Conservation (phyloP, 228 moss, liverwort and hornwort species). For the Sphagnum fallax region DNA sequence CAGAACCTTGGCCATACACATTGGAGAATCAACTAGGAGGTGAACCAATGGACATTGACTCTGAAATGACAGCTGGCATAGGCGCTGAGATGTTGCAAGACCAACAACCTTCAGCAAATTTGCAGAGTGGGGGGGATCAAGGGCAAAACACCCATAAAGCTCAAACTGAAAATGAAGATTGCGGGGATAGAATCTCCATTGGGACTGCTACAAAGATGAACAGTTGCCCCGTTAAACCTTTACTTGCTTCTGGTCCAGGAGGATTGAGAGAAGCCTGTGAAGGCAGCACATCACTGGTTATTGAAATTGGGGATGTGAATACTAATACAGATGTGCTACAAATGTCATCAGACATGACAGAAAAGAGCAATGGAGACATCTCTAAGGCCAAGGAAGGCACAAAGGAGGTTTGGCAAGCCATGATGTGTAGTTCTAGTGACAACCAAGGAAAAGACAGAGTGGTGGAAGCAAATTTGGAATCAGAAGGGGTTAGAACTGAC, state of each 20-base stretch:
- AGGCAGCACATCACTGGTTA: slow-evolving; percentile 28
- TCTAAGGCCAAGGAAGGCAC: neutral
- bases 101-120: slow-evolving; percentile 5
- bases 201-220: neutral
- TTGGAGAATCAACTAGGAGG: slow-evolving; percentile 5
- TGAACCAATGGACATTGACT: slow-evolving; percentile 57
- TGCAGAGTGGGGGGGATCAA: slow-evolving; percentile 7
- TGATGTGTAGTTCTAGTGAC: too few relatives aligned
- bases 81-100: neutral
- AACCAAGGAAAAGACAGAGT: too few relatives aligned
- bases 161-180: neutral
- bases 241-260: slow-evolving; percentile 17
- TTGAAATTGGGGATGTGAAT: slow-evolving; percentile 43
- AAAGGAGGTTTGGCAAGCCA: too few relatives aligned
- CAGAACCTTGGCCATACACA: slow-evolving; percentile 8
- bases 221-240: neutral
- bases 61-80: slow-evolving; percentile 12
- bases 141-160: neutral
- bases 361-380: slow-evolving; percentile 16
- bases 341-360: slow-evolving; percentile 18
- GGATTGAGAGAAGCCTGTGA: slow-evolving; percentile 1
- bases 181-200: neutral
- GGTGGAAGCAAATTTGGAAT: too few relatives aligned
- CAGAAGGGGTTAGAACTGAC: too few relatives aligned
- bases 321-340: slow-evolving; percentile 11